Evolutionary conservation across 2,329 filamentous ascomycete genomes (phyloP).

Genomic region (Uncinocarpus reesii): DNA sequence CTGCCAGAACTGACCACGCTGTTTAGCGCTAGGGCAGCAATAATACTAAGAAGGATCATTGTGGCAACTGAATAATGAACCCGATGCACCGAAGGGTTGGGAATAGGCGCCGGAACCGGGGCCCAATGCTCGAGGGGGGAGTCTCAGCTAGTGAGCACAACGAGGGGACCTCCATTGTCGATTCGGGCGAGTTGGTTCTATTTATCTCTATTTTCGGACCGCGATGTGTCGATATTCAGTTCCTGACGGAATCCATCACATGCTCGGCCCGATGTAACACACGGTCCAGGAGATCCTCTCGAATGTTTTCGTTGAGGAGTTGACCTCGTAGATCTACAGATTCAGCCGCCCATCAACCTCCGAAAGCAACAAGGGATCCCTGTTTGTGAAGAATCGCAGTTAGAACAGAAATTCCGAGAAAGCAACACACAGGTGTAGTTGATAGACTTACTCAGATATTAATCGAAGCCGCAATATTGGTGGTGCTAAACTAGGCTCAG

Average conservation of each 20-base stretch:
- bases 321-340: background rate
- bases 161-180: background rate
- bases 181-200: background rate
- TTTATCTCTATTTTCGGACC: background rate
- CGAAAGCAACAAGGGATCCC: background rate
- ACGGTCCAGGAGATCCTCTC: background rate
- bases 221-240: background rate
- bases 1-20: background rate
- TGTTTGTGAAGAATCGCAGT: background rate
- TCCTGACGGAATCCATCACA: background rate
- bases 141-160: background rate
- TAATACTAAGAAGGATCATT: background rate
- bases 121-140: background rate
- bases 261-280: background rate
- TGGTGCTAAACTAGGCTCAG: no score
- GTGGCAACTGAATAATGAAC: background rate
- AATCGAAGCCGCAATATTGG: no score
- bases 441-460: no score
- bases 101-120: background rate
- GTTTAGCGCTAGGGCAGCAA: slow-evolving; percentile 3
- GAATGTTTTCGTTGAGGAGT: background rate
- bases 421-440: no score
- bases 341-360: background rate
- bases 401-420: no score
- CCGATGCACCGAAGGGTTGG: background rate